These are phyloP conservation scores for Inga oerstediana DNA, from an alignment of 306 rosid species.

Conservation along the genomic window DNA sequence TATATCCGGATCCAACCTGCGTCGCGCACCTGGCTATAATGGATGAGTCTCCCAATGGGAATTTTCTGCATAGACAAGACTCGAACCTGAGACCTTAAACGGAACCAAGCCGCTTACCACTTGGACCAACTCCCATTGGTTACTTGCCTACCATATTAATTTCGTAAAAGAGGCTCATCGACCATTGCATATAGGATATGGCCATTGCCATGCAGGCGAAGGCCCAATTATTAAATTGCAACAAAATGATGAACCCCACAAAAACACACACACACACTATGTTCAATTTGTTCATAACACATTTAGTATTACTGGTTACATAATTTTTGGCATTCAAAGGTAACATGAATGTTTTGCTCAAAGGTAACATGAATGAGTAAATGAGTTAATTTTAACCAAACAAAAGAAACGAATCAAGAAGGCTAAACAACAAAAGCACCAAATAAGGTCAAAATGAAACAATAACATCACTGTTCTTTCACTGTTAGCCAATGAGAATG, in stretches of 20 bases:
- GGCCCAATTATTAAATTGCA: background rate
- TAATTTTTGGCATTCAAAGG: background rate
- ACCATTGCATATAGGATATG: background rate
- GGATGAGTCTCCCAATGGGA: too few species aligned
- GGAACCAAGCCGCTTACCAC: too few species aligned
- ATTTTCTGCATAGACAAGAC: too few species aligned
- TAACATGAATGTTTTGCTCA: background rate
- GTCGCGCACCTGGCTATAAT: too few species aligned
- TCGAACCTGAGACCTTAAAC: too few species aligned
- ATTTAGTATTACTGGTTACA: background rate
- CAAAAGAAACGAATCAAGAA: background rate
- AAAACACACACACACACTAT: background rate
- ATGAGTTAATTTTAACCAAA: background rate
- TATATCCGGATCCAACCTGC: too few species aligned
- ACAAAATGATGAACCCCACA: background rate
- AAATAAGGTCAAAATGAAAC: background rate
- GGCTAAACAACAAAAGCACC: background rate
- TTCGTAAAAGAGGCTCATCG: background rate
- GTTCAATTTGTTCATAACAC: background rate
- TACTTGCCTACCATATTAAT: too few species aligned
- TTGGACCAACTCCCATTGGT: too few species aligned
- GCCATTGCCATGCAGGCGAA: background rate
- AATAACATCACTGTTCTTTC: too few species aligned
- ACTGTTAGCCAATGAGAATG: slow-evolving; percentile 21
- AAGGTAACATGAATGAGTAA: background rate